These are phyloP conservation scores for Plasmodium ovale DNA, from an alignment of 169 alveolate species.

Conservation along the genomic window DNA sequence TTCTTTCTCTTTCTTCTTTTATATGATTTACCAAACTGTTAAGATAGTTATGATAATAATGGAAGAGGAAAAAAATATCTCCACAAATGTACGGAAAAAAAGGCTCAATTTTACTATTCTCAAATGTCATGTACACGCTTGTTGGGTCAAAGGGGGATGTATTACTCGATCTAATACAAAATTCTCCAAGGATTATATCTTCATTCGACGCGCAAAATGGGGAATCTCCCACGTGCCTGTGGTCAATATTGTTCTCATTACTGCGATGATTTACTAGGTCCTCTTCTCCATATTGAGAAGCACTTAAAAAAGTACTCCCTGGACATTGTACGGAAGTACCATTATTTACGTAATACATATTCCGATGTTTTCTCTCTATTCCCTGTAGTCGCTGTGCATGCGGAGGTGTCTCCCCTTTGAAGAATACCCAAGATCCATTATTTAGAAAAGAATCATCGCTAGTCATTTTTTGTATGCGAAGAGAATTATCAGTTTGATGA, in stretches of 20 bases:
- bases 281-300: not conserved
- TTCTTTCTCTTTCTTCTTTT: not conserved
- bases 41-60: conserved; percentile 50
- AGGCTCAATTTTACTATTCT: conserved; percentile 57
- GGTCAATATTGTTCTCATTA: not conserved
- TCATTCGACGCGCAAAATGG: not conserved
- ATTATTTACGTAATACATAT: conserved; percentile 30
- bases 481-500: conserved; percentile 24
- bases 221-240: too few relatives aligned
- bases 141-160: conserved; percentile 11
- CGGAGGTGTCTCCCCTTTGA: conserved; percentile 7
- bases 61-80: conserved; percentile 46
- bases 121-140: conserved; percentile 35
- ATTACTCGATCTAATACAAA: not conserved
- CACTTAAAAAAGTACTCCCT: not conserved
- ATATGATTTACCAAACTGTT: not conserved
- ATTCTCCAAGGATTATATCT: not conserved
- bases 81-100: conserved; percentile 44
- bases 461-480: conserved; percentile 64
- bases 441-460: conserved; percentile 49
- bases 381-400: not conserved
- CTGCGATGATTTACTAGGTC: not conserved
- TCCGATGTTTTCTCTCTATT: not conserved
- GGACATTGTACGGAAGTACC: not conserved
- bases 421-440: conserved; percentile 68